Base-by-base conservation (phyloP, 176 grass and related monocot genomes). In the Bromus sterilis region DNA sequence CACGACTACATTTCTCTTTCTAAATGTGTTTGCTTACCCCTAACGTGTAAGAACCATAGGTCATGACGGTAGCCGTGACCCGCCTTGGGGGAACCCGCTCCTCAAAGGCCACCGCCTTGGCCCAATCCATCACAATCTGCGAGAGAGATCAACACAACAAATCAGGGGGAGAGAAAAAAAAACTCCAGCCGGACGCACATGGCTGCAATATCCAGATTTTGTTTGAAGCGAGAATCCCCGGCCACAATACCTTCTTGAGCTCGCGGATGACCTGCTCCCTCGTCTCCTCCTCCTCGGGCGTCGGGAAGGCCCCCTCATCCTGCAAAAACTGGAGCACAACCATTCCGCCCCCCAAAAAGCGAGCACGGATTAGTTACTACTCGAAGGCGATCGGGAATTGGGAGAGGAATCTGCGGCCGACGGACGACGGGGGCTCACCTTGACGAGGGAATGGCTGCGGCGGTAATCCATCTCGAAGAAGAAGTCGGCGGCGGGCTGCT, bases 41-140 rank as follows among this genome's bases (percentile, higher is more conserved):
- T 66, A 94, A 67, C 6, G 83, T 86, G 76, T 94, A 94, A 31
- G 92, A 94, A 71, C 92, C 92, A 35, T 91, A 94, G 41, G 86
- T 89, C 11, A 94, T 36, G 75, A 94, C 63, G 0, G 72, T 89
- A 15, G 86, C 89, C 11, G 86, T 82, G 2, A 84, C 42, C 18
- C 68, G 60, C 48, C 29, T 59, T 6, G 20, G 70, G 28, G 85
- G 77, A 24, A 91, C n/a, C 65, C 42, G 26, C 78, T 77, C 66
- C 57, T 87, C 80, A 61, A 25, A 71, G 13, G 89, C 92, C 20
- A 94, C 86, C 78, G 11, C 66, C 59, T 89, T 80, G 31, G 83
- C 85, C 92, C 92, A 94, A 9, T 43, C 43, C 80, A 74, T 78
- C 31, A 94, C 92, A 21, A 91, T 87, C 92, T 94, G 84, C 49